Evolutionary conservation across 2,329 filamentous ascomycete species (phyloP).

Genomic region (Cladophialophora bantiana): DNA sequence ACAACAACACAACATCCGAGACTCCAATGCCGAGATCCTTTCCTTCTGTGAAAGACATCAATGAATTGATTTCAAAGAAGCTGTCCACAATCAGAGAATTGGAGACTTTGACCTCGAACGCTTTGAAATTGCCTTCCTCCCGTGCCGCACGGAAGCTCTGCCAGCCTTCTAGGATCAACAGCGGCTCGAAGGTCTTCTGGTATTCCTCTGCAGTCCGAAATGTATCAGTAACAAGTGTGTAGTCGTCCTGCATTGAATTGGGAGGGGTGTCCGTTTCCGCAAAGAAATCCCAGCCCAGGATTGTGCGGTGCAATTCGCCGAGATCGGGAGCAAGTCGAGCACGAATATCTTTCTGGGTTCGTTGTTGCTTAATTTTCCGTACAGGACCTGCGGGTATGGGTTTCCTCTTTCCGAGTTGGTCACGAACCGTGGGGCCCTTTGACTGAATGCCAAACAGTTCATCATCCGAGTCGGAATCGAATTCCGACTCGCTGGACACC

Average conservation of each 20-base stretch:
- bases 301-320: constrained; percentile 80
- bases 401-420: constrained; percentile 54
- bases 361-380: constrained; percentile 79
- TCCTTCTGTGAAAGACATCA: constrained; percentile 73
- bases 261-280: constrained; percentile 87
- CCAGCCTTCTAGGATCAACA: constrained; percentile 94
- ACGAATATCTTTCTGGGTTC: constrained; percentile 91
- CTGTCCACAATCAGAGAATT: constrained; percentile 90
- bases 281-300: constrained; percentile 95
- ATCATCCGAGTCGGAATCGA: constrained; percentile 76
- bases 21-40: constrained; percentile 77
- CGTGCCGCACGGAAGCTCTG: constrained; percentile 88
- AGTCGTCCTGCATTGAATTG: constrained; percentile 70
- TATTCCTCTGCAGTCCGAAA: constrained; percentile 81
- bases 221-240: constrained; percentile 76
- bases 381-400: constrained; percentile 67
- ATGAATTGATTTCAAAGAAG: constrained; percentile 89
- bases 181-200: constrained; percentile 85
- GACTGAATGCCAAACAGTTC: constrained; percentile 68
- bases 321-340: constrained; percentile 90
- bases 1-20: constrained; percentile 88
- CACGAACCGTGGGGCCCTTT: constrained; percentile 51
- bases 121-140: constrained; percentile 77
- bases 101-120: constrained; percentile 86
- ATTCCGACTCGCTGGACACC: constrained; percentile 74